These are phyloP conservation scores for Lablab purpureus DNA, from an alignment of 306 rosid species.

Conservation along the genomic window DNA sequence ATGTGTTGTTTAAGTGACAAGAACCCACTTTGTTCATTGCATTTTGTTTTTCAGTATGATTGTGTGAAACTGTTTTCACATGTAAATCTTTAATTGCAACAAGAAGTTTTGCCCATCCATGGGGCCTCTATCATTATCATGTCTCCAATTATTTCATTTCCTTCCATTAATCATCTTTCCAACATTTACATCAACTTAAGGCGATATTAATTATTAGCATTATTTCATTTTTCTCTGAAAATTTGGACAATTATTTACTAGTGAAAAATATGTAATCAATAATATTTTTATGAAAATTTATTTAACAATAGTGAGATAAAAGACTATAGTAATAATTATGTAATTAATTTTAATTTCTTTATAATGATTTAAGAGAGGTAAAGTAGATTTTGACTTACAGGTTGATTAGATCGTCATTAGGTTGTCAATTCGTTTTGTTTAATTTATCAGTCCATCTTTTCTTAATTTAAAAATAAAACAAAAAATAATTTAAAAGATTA, in stretches of 20 bases:
- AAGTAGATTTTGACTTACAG: too few species aligned
- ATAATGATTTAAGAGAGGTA: too few species aligned
- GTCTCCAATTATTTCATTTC: background rate
- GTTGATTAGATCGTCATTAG: too few species aligned
- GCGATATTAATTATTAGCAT: background rate
- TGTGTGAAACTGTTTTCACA: background rate
- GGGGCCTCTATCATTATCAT: conserved; percentile 30
- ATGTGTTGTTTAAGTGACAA: conserved; percentile 15
- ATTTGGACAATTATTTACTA: background rate
- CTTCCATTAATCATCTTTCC: background rate
- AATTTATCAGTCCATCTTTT: too few species aligned
- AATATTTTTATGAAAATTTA: too few species aligned
- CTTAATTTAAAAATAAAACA: too few species aligned
- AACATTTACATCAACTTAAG: background rate
- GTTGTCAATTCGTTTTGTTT: too few species aligned
- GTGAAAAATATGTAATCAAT: too few species aligned
- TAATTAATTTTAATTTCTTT: too few species aligned
- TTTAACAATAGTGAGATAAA: too few species aligned
- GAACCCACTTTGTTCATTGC: conserved; percentile 15
- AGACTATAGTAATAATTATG: too few species aligned
- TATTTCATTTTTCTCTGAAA: background rate
- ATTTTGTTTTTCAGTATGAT: conserved; percentile 26
- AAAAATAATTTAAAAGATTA: too few species aligned
- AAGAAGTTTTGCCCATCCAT: background rate
- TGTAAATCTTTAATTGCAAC: conserved; percentile 26